Conservation (phyloP, 306 rosid genomes). For the Carpinus fangiana region DNA sequence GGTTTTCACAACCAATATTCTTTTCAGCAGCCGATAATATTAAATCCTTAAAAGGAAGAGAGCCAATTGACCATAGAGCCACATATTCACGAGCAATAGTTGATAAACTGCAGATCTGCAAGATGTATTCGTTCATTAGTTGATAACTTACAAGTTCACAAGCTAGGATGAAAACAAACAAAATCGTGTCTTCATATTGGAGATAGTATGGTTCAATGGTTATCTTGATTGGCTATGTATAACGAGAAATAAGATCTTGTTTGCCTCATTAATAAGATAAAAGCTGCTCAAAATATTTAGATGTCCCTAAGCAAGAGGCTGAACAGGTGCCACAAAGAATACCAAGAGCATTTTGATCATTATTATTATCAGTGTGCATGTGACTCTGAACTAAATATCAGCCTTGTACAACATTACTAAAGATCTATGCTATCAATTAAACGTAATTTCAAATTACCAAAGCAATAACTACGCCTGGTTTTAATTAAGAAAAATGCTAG, state of each 20-base stretch:
- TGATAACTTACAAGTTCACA: not conserved
- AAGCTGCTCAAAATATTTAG: not conserved
- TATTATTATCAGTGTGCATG: not conserved
- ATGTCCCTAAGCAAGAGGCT: not conserved
- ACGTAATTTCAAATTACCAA: not conserved
- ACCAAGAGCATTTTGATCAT: too few species aligned
- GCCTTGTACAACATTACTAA: not conserved
- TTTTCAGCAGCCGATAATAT: conserved; percentile 61
- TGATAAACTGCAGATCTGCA: conserved; percentile 90
- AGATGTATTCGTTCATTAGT: conserved; percentile 18
- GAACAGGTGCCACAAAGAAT: not conserved
- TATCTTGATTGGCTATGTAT: not conserved
- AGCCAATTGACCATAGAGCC: conserved; percentile 61
- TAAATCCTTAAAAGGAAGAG: conserved; percentile 80
- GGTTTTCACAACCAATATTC: conserved; percentile 42
- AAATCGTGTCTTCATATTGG: not conserved
- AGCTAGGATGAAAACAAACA: conserved; percentile 3
- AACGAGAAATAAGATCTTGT: not conserved
- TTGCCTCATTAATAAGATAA: not conserved
- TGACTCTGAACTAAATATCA: not conserved
- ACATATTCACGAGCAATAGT: conserved; percentile 83
- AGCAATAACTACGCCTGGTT: not conserved
- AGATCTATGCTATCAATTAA: not conserved
- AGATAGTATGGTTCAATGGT: not conserved
- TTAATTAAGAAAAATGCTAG: not conserved